Conservation (phyloP, 2,329 filamentous ascomycete species). For the Diplodia seriata region DNA sequence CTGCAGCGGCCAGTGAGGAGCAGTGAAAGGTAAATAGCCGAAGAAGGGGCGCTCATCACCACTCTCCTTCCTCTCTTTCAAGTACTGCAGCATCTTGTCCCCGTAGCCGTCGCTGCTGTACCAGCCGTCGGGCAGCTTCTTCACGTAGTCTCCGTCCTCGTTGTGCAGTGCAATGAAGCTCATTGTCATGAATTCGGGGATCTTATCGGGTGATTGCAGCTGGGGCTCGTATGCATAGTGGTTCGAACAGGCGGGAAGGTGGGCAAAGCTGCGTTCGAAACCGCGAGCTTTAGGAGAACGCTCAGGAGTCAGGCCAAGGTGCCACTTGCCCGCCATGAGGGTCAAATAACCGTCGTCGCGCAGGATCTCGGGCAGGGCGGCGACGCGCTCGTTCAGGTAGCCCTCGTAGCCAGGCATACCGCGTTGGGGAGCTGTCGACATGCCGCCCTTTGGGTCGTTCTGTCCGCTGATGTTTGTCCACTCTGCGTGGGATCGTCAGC, state of each 20-base stretch:
- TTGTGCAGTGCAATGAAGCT: conserved; percentile 50
- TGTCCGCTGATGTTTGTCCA: conserved; percentile 63
- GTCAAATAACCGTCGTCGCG: conserved; percentile 66
- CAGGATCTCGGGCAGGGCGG: conserved; percentile 64
- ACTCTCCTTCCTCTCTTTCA: conserved; percentile 46
- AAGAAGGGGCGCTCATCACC: conserved; percentile 61
- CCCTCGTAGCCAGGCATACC: conserved; percentile 69
- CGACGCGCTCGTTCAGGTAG: conserved; percentile 67
- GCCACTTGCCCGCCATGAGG: conserved; percentile 69
- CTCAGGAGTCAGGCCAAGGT: conserved; percentile 65
- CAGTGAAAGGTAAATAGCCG: conserved; percentile 66
- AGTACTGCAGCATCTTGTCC: conserved; percentile 49
- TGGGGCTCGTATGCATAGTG: conserved; percentile 63
- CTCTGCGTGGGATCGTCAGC: conserved; percentile 43
- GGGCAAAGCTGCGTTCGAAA: conserved; percentile 66
- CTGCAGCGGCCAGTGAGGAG: conserved; percentile 69
- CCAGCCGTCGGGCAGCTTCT: conserved; percentile 45
- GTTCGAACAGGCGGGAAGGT: conserved; percentile 58
- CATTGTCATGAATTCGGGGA: conserved; percentile 53
- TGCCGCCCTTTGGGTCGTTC: conserved; percentile 60
- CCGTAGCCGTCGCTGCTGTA: conserved; percentile 51
- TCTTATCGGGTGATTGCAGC: conserved; percentile 43
- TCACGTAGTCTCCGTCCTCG: conserved; percentile 51
- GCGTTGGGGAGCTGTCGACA: conserved; percentile 61
- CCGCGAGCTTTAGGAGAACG: conserved; percentile 63